A percentile compares a stretch with the other conserved stretches of the same genome.
These are phyloP conservation scores for Juncus inflexus DNA, from an alignment of 176 grass and related monocot genomes.

Conservation along the genomic window DNA sequence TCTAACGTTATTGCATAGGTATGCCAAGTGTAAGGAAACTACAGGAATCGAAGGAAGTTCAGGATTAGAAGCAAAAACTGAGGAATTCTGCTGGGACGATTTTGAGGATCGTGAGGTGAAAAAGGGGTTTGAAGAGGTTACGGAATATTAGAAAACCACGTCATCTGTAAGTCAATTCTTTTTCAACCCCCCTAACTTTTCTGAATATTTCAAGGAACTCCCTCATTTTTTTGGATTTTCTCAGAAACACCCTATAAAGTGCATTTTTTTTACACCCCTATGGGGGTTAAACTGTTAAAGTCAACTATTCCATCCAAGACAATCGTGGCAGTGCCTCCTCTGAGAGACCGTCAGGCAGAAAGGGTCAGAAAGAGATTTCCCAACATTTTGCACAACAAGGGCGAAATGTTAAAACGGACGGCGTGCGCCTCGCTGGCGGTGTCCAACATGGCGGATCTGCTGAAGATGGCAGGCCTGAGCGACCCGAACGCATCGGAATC, in stretches of 20 bases:
- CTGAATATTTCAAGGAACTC: too few species aligned
- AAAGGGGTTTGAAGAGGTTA: conserved; percentile 64
- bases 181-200: too few species aligned
- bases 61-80: too few species aligned
- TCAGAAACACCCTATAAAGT: too few species aligned
- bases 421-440: conserved; percentile 57
- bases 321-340: background rate
- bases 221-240: too few species aligned
- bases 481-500: conserved; percentile 52
- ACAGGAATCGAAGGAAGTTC: conserved; percentile 33
- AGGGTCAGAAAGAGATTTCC: conserved; percentile 21
- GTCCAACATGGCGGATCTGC: conserved; percentile 73
- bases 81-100: conserved; percentile 69
- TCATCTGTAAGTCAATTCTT: too few species aligned
- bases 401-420: conserved; percentile 49
- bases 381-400: conserved; percentile 32
- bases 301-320: too few species aligned
- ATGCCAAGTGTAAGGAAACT: conserved; percentile 47
- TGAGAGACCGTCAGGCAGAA: conserved; percentile 31
- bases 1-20: conserved; percentile 19
- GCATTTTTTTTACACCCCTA: too few species aligned
- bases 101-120: conserved; percentile 78
- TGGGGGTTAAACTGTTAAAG: too few species aligned
- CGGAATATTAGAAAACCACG: conserved; percentile 61
- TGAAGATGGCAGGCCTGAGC: conserved; percentile 84